A percentile compares a stretch with the other conserved stretches of the same genome.
Evolutionary conservation across 2,329 filamentous ascomycete genomes (phyloP).

Genomic region (Botrytis sinoallii): DNA sequence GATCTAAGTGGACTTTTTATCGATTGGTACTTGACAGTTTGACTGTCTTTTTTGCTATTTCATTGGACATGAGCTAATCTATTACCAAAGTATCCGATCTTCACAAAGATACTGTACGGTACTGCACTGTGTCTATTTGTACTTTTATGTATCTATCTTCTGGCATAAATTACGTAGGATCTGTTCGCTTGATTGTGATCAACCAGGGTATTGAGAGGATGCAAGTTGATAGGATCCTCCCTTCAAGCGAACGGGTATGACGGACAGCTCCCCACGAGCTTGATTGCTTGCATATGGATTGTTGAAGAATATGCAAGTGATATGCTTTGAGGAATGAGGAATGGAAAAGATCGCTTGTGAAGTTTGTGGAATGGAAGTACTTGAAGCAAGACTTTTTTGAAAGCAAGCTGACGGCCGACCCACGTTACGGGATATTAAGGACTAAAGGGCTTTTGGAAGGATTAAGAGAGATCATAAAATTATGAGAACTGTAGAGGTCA

Average conservation of each 20-base stretch:
- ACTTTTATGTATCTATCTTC: background rate
- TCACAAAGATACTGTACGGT: background rate
- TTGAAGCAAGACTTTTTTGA: background rate
- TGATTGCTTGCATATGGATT: conserved; percentile 14
- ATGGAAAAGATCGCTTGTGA: background rate
- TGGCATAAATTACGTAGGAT: background rate
- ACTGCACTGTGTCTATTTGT: background rate
- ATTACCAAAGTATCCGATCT: background rate
- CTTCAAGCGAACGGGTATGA: conserved; percentile 18
- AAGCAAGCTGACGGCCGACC: conserved; percentile 8
- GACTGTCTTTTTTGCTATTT: background rate
- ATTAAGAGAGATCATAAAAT: background rate
- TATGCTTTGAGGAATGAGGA: background rate
- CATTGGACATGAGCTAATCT: background rate
- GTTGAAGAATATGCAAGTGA: conserved; percentile 17
- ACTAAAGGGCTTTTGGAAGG: background rate
- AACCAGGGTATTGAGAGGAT: background rate
- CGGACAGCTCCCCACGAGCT: conserved; percentile 20
- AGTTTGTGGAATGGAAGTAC: background rate
- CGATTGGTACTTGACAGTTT: background rate
- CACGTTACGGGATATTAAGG: background rate
- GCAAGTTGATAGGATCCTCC: conserved; percentile 6
- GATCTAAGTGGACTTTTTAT: background rate
- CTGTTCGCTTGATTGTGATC: conserved; percentile 6
- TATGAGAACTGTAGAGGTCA: background rate